Base-by-base conservation (phyloP, 331 rosid species). In the Pyracantha coccinea region DNA sequence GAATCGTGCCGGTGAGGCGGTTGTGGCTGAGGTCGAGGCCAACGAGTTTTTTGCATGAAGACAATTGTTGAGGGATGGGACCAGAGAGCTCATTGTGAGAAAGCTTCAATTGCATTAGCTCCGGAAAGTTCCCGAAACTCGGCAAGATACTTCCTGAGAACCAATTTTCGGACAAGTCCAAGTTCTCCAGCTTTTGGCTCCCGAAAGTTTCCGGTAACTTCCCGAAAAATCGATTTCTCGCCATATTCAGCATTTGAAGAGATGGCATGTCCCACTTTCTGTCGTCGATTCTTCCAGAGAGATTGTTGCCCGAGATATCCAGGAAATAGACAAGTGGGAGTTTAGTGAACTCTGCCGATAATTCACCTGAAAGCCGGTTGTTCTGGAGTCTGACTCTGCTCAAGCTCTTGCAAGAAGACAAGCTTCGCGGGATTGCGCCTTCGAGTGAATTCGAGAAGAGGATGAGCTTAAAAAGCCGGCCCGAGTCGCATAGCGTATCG, bases 181-280 rank as follows among this genome's bases (percentile, higher is more conserved):
- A 68, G 68, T 79, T 87, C 85, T 90, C 91, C 21, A 95, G 73
- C 63, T 81, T 85, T 4, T 76, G 21, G 59, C 84, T 88, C 1
- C 92, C 89, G 24, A 89, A 88, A 5, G 83, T 77, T 50, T 47
- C 78, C 14, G 99, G 94, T 19, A 92, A 63, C 17, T 77, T 66
- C 8, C 99, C 98, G 1, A 78, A 80, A 80, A 95, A 85, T 2
- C 77, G 77, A 69, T 95, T 95, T 41, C 73, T 76, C 8, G 89
- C 91, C 45, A 95, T 82, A 74, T 76, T 92, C 29, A 95, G 92
- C 99, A 92, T 90, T 79, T 92, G 89, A 29, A 95, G 96, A 1
- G 88, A 73, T 1, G 91, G 83, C 91, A 90, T 82, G 21, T 87
- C 29, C 99, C 99, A 95, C 13, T 68, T 77, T 47, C 55, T 72